Evolutionary conservation across 805 yeast species (phyloP).

Genomic region (Metschnikowia picachoensis): DNA sequence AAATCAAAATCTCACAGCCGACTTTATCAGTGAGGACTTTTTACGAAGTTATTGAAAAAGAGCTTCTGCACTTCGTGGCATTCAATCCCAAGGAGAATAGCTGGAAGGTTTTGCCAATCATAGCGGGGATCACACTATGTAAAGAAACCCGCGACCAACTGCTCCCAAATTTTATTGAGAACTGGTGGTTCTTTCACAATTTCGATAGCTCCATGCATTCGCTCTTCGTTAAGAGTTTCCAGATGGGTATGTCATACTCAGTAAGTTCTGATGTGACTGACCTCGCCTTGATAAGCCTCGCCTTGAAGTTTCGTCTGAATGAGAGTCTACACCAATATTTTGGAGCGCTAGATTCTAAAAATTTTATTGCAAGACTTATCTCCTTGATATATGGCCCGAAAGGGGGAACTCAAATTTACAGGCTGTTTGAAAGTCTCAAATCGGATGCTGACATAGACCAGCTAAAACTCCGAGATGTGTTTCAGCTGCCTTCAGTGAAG

Average conservation of each 20-base stretch:
- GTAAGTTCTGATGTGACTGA: conserved; percentile 22
- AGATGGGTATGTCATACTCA: conserved; percentile 22
- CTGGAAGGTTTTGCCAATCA: conserved; percentile 48
- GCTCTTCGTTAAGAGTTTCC: conserved; percentile 29
- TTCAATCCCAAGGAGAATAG: conserved; percentile 28
- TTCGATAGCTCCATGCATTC: conserved; percentile 28
- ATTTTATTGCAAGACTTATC: conserved; percentile 19
- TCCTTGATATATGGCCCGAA: conserved; percentile 18
- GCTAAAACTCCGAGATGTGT: conserved; percentile 10
- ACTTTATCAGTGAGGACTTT: conserved; percentile 42
- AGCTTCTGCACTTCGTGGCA: conserved; percentile 28
- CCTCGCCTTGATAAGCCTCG: conserved; percentile 33
- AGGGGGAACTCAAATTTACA: conserved; percentile 18
- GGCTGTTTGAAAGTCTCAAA: conserved; percentile 15
- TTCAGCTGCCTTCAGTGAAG: conserved; percentile 41
- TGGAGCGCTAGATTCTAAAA: conserved; percentile 15
- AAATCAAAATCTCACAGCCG: conserved; percentile 46
- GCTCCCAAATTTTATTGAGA: conserved; percentile 24
- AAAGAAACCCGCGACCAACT: conserved; percentile 32
- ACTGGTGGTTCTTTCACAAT: conserved; percentile 31
- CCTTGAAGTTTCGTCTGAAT: conserved; percentile 28
- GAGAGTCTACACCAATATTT: conserved; percentile 22
- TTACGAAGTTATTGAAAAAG: conserved; percentile 36
- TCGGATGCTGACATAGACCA: conserved; percentile 15
- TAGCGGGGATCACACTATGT: conserved; percentile 43